Base-by-base conservation (phyloP, 2,329 filamentous ascomycete species). In the Cordyceps javanica region DNA sequence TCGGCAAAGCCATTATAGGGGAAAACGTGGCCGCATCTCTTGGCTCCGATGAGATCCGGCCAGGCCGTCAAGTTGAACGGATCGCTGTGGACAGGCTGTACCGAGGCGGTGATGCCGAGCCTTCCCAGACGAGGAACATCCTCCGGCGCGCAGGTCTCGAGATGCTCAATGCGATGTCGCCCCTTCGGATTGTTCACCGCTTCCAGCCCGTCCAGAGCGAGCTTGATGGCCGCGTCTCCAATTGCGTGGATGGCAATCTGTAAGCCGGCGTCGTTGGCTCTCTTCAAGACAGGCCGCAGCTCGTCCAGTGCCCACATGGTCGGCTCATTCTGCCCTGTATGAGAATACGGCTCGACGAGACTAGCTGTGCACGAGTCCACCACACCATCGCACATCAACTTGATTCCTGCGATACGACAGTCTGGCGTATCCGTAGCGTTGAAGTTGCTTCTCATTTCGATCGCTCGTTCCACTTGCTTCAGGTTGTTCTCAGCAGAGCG, bases 191-290 rank as follows among this genome's bases (percentile, higher is more conserved):
- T 70, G 0, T 68, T 70, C 36, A 68, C 67, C 62, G 65, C 69
- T 19, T 68, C 79, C 14, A 86, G 72, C 0, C 74, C 73, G 61
- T 86, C 79, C 48, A 86, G 74, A 5, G 81, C 82, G 61, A 78
- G 77, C 23, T 70, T 73, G n/a, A 85, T 75, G 3, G 83, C 82
- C 10, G 73, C 73, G 61, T 87, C 83, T 30, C 83, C 83, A 59
- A 87, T 87, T 30, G 83, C 83, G 65, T 87, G 83, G 7, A 87
- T 71, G 0, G 83, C 83, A 56, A 82, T 78, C 65, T 87, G 83
- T 26, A 87, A 64, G 0, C 78, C 77, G 1, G 75, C 77, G 5
- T 71, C 72, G 38, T 77, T 74, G 1, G 83, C 83, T 32, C 73
- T 74, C 57, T 73, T 70, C 1, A 87, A 77, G 0, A 85, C 78